Evolutionary conservation across 2,329 filamentous ascomycete species (phyloP).

Genomic region (Stagonosporopsis rhizophila): DNA sequence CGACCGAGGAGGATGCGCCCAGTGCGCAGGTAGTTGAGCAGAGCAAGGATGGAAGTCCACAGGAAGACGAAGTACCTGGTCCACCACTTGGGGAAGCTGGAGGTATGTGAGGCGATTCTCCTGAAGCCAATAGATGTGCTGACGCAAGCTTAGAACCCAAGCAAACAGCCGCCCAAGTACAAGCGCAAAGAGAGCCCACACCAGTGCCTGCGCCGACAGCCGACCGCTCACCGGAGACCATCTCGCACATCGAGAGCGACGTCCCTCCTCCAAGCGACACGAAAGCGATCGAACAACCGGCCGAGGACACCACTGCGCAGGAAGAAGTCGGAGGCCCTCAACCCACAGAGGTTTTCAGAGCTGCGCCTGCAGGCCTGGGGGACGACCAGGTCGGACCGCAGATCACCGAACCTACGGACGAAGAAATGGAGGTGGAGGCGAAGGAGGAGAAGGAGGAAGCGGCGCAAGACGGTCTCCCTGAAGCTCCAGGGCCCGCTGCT

Average conservation of each 20-base stretch:
- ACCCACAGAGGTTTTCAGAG: conserved; percentile 21
- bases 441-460: conserved; percentile 1
- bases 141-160: conserved; percentile 20
- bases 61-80: conserved; percentile 19
- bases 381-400: conserved; percentile 27
- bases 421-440: conserved; percentile 15
- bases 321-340: conserved; percentile 29
- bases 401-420: conserved; percentile 27
- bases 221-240: conserved; percentile 25
- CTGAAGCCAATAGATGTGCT: not conserved
- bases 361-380: conserved; percentile 26
- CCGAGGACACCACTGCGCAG: conserved; percentile 26
- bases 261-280: conserved; percentile 20
- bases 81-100: conserved; percentile 30
- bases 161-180: conserved; percentile 1
- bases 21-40: conserved; percentile 9
- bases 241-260: conserved; percentile 35
- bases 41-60: conserved; percentile 7
- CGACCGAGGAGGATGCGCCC: conserved; percentile 13
- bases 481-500: conserved; percentile 33
- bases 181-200: conserved; percentile 4
- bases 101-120: conserved; percentile 23
- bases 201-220: conserved; percentile 26
- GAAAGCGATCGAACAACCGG: conserved; percentile 22
- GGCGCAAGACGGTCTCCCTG: conserved; percentile 23